Evolutionary conservation across 306 rosid genomes (phyloP).

Genomic region (Cucurbita pepo): DNA sequence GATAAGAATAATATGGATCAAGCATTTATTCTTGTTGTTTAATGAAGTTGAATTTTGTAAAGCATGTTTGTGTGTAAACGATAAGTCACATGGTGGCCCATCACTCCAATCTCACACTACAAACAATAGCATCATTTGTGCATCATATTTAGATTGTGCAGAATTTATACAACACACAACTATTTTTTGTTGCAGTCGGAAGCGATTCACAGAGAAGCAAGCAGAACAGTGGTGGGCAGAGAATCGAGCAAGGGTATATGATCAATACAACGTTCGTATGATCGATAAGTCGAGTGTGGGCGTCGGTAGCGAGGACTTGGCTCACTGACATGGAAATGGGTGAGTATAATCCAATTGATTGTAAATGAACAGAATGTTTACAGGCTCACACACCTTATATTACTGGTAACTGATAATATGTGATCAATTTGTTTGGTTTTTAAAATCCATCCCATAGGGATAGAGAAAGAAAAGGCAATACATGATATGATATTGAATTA

Average conservation of each 20-base stretch:
- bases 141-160: background rate
- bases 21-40: background rate
- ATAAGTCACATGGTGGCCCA: background rate
- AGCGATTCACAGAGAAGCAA: slow-evolving; percentile 85
- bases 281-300: slow-evolving; percentile 72
- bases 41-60: background rate
- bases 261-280: slow-evolving; percentile 67
- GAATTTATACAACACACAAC: background rate
- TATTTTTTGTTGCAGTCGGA: slow-evolving; percentile 44
- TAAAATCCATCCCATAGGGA: slow-evolving; percentile 25
- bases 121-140: background rate
- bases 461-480: slow-evolving; percentile 18
- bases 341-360: slow-evolving; percentile 14
- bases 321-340: slow-evolving; percentile 24
- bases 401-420: slow-evolving; percentile 19
- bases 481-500: slow-evolving; percentile 42
- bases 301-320: slow-evolving; percentile 75
- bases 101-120: background rate
- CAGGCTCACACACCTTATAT: slow-evolving; percentile 34
- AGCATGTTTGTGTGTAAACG: background rate
- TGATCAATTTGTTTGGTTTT: slow-evolving; percentile 32
- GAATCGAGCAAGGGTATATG: slow-evolving; percentile 72
- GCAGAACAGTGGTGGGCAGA: slow-evolving; percentile 99
- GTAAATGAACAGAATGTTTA: slow-evolving; percentile 48
- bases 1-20: background rate